phyloP scores from a whole-genome alignment of 1,284 basidiomycete species.

The Sanghuangporus weigelae region DNA sequence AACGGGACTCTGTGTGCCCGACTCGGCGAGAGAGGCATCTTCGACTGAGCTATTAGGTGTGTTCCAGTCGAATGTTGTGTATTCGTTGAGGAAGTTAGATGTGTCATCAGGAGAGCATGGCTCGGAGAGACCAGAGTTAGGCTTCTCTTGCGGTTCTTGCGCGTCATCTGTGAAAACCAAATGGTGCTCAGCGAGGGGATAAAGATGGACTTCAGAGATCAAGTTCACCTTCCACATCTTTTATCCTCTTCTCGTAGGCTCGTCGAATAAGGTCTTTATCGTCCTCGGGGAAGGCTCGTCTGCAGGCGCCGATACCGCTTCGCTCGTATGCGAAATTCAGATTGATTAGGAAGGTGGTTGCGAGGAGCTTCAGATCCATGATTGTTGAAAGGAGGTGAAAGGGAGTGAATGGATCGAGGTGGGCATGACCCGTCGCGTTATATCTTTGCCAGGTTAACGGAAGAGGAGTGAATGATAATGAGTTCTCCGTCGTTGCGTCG shows the following conservation, averaged over 20 bases:
- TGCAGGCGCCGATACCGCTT: neutral
- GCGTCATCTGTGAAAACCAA: no score
- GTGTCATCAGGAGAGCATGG: no score
- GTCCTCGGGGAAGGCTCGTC: neutral
- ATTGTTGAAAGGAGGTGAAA: neutral
- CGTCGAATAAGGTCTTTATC: neutral
- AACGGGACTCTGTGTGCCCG: no score
- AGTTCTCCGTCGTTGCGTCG: neutral
- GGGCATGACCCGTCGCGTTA: neutral
- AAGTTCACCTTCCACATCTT: neutral
- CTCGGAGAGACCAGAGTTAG: no score
- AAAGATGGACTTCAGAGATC: neutral
- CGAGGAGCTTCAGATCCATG: neutral
- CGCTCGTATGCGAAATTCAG: neutral
- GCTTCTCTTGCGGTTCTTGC: no score
- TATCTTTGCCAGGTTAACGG: neutral
- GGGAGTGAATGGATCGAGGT: neutral
- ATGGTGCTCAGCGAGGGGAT: neutral
- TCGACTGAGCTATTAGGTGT: no score
- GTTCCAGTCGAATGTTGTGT: no score
- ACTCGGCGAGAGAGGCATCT: no score
- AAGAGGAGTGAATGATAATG: neutral
- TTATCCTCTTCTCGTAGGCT: neutral
- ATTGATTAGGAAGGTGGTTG: neutral
- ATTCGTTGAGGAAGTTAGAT: no score